These are phyloP conservation scores for Penicillium palitans DNA, from an alignment of 2,329 filamentous ascomycete species.

Conservation along the genomic window DNA sequence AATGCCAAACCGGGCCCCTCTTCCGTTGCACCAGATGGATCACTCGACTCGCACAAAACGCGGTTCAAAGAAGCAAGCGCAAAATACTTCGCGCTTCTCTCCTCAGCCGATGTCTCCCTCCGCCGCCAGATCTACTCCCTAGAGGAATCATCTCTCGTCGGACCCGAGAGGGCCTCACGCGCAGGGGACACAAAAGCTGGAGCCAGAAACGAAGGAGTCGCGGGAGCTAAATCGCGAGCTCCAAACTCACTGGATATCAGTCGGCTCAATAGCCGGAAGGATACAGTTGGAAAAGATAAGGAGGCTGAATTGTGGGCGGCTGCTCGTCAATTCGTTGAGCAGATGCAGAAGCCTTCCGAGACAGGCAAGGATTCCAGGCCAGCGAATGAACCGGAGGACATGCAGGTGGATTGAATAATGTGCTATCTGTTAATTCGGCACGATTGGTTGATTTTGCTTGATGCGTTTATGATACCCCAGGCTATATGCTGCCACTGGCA, in stretches of 20 bases:
- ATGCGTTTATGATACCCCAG: conserved; percentile 16
- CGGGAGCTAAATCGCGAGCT: conserved; percentile 28
- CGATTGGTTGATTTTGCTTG: background rate
- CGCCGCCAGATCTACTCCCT: conserved; percentile 75
- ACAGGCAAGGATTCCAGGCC: conserved; percentile 11
- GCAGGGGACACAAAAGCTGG: conserved; percentile 34
- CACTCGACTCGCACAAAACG: conserved; percentile 57
- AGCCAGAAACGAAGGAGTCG: conserved; percentile 27
- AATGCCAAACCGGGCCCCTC: conserved; percentile 45
- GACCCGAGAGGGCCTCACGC: conserved; percentile 42
- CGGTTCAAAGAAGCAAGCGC: conserved; percentile 57
- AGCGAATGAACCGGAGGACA: conserved; percentile 31
- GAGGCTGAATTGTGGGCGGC: conserved; percentile 76
- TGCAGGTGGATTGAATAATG: conserved; percentile 41
- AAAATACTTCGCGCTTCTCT: conserved; percentile 71
- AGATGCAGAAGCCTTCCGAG: conserved; percentile 26
- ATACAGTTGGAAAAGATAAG: conserved; percentile 78
- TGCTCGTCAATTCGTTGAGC: conserved; percentile 57
- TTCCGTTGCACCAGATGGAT: conserved; percentile 38
- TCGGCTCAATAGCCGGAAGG: conserved; percentile 83
- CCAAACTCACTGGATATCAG: conserved; percentile 75
- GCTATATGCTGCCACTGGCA: background rate
- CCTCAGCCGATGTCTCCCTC: conserved; percentile 71
- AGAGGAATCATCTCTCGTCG: conserved; percentile 76
- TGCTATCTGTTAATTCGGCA: conserved; percentile 48